These are phyloP conservation scores for Clitopilus hobsonii DNA, from an alignment of 768 basidiomycete species.

Conservation along the genomic window DNA sequence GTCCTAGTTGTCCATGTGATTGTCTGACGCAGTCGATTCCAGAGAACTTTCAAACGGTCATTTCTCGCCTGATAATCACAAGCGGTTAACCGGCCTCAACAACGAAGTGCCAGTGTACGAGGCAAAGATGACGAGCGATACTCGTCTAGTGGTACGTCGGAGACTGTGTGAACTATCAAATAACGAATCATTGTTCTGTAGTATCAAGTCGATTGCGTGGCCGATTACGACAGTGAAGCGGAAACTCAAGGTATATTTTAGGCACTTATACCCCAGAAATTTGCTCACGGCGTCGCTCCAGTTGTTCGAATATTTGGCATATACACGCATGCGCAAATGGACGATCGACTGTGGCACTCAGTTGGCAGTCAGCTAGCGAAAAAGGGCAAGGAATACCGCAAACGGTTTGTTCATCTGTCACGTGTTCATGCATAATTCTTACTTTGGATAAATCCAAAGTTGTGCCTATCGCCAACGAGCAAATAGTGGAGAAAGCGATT, in stretches of 20 bases:
- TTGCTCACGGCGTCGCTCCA: slow-evolving; percentile 6
- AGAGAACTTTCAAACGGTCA: slow-evolving; percentile 69
- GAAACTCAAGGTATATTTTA: slow-evolving; percentile 23
- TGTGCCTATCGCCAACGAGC: slow-evolving; percentile 39
- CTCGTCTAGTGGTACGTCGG: slow-evolving; percentile 50
- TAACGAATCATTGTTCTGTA: slow-evolving; percentile 9
- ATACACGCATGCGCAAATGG: slow-evolving; percentile 35
- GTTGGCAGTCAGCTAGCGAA: slow-evolving; percentile 29
- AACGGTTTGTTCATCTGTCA: slow-evolving; percentile 29
- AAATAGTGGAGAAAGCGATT: slow-evolving; percentile 28
- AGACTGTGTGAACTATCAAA: slow-evolving; percentile 12
- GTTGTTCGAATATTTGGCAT: slow-evolving; percentile 33
- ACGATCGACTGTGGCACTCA: slow-evolving; percentile 32
- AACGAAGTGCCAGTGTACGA: slow-evolving; percentile 57
- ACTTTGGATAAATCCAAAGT: slow-evolving; percentile 18
- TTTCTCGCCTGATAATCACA: slow-evolving; percentile 68
- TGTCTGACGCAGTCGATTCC: background rate
- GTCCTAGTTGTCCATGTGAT: background rate
- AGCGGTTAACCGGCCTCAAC: slow-evolving; percentile 41
- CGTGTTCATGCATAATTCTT: background rate
- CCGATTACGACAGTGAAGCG: slow-evolving; percentile 26
- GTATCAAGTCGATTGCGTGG: slow-evolving; percentile 47
- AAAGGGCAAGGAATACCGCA: slow-evolving; percentile 47
- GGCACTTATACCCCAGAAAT: too few relatives aligned
- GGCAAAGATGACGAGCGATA: slow-evolving; percentile 58